A percentile compares a stretch with the other conserved stretches of the same genome.
phyloP scores from a whole-genome alignment of 2,329 filamentous ascomycete species.

The Arthrobotrys conoides region DNA sequence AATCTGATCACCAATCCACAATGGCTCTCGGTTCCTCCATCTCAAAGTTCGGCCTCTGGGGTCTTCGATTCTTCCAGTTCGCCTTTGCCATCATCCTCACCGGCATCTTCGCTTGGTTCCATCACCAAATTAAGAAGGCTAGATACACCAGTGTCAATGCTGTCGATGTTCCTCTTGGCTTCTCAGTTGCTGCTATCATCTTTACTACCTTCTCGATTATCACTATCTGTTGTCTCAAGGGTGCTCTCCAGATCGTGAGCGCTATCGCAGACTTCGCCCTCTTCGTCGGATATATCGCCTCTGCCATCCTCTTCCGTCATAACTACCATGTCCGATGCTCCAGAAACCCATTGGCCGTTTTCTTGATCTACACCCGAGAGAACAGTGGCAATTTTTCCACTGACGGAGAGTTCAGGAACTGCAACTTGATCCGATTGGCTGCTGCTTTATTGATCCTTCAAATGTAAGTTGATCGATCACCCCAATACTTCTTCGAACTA shows the following conservation, averaged over 20 bases:
- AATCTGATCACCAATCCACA: constrained; percentile 17
- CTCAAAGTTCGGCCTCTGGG: constrained; percentile 58
- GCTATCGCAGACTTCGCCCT: constrained; percentile 63
- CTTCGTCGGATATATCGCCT: constrained; percentile 62
- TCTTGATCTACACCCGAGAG: constrained; percentile 45
- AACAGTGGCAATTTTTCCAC: constrained; percentile 34
- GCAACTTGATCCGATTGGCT: constrained; percentile 59
- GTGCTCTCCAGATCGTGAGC: constrained; percentile 39
- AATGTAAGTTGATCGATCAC: constrained; percentile 51
- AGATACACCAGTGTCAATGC: constrained; percentile 39
- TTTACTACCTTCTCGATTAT: constrained; percentile 62
- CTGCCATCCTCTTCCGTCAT: constrained; percentile 59
- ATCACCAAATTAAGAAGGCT: constrained; percentile 62
- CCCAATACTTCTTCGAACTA: not conserved
- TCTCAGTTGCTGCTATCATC: constrained; percentile 61
- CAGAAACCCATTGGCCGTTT: constrained; percentile 60
- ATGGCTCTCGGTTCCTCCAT: constrained; percentile 41
- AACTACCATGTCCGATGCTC: constrained; percentile 61
- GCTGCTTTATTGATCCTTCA: constrained; percentile 62
- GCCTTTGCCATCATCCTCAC: constrained; percentile 62
- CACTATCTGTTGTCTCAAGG: constrained; percentile 61
- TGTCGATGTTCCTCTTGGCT: constrained; percentile 57
- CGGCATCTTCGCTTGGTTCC: constrained; percentile 62
- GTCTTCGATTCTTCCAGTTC: constrained; percentile 62
- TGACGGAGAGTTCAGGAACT: constrained; percentile 44